These are phyloP conservation scores for Sporothrix protearum DNA, from an alignment of 2,329 filamentous ascomycete species.

Conservation along the genomic window DNA sequence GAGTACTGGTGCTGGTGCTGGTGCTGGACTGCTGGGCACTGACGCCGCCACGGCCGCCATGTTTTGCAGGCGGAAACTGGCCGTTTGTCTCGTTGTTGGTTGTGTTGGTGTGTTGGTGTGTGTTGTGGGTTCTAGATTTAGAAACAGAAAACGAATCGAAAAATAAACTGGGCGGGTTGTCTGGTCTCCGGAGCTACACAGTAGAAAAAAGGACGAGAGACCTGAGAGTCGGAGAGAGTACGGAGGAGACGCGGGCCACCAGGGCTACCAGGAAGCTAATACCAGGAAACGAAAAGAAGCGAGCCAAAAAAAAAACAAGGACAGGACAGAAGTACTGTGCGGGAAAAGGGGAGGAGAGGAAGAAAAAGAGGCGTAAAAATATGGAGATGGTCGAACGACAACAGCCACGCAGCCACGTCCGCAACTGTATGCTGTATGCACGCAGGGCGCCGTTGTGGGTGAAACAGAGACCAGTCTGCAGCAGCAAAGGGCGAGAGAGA, in stretches of 20 bases:
- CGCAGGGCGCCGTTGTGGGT: not conserved
- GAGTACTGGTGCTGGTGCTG: too few relatives aligned
- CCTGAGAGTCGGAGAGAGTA: not conserved
- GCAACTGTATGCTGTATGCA: not conserved
- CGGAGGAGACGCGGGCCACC: not conserved
- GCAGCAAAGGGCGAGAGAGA: not conserved
- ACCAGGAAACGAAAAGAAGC: not conserved
- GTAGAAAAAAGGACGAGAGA: not conserved
- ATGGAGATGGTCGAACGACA: slow-evolving; percentile 3
- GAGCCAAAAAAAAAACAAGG: not conserved
- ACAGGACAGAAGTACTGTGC: not conserved
- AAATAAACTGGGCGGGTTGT: not conserved
- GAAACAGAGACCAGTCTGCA: not conserved
- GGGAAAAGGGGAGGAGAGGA: slow-evolving; percentile 11
- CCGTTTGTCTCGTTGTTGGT: not conserved
- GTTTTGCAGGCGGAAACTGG: not conserved
- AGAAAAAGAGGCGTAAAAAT: slow-evolving; percentile 3
- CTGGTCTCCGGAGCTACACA: slow-evolving; percentile 6
- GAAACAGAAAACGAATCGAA: not conserved
- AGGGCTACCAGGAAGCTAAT: not conserved
- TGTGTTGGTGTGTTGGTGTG: not conserved
- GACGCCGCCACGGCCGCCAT: not conserved
- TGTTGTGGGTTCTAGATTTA: not conserved
- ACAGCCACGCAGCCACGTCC: too few relatives aligned
- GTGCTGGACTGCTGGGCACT: too few relatives aligned